Percentiles rank a stretch among this genome's conserved stretches.
Conservation (phyloP, 1,139 yeast species). For the Suhomyces bokatorum region DNA sequence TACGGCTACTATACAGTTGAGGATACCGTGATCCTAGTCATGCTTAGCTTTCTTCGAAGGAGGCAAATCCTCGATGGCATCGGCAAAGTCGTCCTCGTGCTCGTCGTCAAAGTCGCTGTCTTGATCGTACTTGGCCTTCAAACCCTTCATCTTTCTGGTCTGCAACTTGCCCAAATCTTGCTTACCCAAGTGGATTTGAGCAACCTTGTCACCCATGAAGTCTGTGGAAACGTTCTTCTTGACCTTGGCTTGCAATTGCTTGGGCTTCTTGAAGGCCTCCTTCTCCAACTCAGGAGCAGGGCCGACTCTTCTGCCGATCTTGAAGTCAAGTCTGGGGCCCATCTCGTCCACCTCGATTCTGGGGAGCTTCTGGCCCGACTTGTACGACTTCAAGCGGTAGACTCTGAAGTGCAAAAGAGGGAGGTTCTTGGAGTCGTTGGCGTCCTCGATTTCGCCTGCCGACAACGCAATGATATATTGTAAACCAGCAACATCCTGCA, state of each 20-base stretch:
- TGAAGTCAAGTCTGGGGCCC: constrained; percentile 94
- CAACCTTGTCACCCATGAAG: constrained; percentile 93
- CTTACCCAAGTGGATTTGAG: constrained; percentile 92
- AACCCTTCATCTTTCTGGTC: constrained; percentile 98
- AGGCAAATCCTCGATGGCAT: constrained; percentile 43
- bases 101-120: constrained; percentile 52
- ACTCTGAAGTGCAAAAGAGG: constrained; percentile 90
- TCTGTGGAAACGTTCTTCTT: constrained; percentile 91
- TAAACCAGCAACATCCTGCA: constrained; percentile 92
- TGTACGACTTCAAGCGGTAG: constrained; percentile 77
- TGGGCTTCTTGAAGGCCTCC: constrained; percentile 83
- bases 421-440: constrained; percentile 47
- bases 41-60: constrained; percentile 26
- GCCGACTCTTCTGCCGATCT: constrained; percentile 82
- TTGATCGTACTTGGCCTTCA: constrained; percentile 84
- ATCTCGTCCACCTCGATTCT: constrained; percentile 92
- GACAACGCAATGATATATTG: constrained; percentile 88
- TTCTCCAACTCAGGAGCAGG: constrained; percentile 88
- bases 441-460: constrained; percentile 76
- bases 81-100: constrained; percentile 42
- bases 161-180: constrained; percentile 90
- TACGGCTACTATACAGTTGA: constrained; percentile 4
- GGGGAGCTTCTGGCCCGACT: constrained; percentile 86
- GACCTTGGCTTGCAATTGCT: constrained; percentile 75
- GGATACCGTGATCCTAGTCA: constrained; percentile 1